Conservation (phyloP, 177 flowering plant species). For the Vitis hybrid region DNA sequence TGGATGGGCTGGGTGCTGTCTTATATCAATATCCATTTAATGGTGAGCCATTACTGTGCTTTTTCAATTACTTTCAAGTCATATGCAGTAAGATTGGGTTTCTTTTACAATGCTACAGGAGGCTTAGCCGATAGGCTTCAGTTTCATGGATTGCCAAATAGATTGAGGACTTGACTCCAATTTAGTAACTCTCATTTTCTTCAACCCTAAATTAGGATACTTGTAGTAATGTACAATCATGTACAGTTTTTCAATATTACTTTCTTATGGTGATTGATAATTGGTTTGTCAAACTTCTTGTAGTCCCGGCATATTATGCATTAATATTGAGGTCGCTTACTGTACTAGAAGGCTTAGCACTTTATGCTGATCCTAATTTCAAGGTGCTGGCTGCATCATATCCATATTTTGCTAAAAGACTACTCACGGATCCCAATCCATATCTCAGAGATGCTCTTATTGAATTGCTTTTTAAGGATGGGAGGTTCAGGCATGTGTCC, state of each 20-base stretch:
- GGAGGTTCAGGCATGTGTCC: constrained; percentile 74
- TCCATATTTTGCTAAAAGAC: constrained; percentile 99
- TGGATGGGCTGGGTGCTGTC: constrained; percentile 93
- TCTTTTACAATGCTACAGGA: too few species aligned
- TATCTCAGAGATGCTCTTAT: constrained; percentile 97
- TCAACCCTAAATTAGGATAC: too few species aligned
- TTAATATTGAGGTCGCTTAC: constrained; percentile 96
- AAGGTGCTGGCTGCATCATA: constrained; percentile 98
- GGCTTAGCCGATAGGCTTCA: neutral
- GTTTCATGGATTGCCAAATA: constrained; percentile 4
- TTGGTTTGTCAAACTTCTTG: constrained; percentile 28
- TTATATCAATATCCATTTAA: constrained; percentile 87
- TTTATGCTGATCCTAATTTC: constrained; percentile 96
- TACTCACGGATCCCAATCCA: constrained; percentile 98
- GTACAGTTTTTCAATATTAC: neutral
- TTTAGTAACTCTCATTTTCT: neutral
- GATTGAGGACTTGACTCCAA: neutral
- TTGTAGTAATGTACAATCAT: neutral
- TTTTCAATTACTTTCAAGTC: constrained; percentile 5
- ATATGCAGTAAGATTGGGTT: constrained; percentile 1
- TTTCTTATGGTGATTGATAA: neutral
- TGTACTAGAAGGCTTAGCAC: constrained; percentile 94
- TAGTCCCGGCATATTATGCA: constrained; percentile 98
- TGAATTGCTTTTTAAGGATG: constrained; percentile 96
- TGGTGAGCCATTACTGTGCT: constrained; percentile 49